Conservation (phyloP, 441 rosid species). For the Melastoma candidum region DNA sequence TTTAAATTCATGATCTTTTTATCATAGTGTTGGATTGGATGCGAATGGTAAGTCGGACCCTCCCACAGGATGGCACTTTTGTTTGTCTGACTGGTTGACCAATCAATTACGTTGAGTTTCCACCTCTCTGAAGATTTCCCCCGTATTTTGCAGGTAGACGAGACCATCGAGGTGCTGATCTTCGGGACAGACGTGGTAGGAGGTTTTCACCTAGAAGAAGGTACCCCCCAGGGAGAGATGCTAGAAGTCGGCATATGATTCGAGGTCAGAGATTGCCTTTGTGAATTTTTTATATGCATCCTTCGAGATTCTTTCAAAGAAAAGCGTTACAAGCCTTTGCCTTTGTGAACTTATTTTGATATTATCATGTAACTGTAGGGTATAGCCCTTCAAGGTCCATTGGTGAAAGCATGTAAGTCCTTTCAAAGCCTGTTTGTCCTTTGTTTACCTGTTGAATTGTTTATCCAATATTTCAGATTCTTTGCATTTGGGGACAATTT, state of each 20-base stretch:
- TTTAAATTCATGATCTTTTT: constrained; percentile 36
- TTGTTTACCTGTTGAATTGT: background rate
- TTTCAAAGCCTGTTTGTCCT: background rate
- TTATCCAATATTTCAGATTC: background rate
- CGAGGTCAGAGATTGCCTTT: constrained; percentile 34
- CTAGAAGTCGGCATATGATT: constrained; percentile 29
- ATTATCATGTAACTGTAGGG: constrained; percentile 36
- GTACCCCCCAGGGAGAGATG: constrained; percentile 47
- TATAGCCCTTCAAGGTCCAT: constrained; percentile 45
- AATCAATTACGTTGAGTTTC: constrained; percentile 13
- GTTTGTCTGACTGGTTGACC: constrained; percentile 21
- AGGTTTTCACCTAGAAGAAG: constrained; percentile 56
- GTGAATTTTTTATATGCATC: constrained; percentile 1
- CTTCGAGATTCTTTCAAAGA: background rate
- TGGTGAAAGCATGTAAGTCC: constrained; percentile 46
- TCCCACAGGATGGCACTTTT: constrained; percentile 17
- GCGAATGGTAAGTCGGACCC: constrained; percentile 46
- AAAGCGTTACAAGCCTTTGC: background rate
- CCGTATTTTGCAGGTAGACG: constrained; percentile 41
- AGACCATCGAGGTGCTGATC: constrained; percentile 51
- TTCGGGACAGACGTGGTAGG: constrained; percentile 74
- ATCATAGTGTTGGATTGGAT: constrained; percentile 35
- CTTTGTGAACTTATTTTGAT: background rate
- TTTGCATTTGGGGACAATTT: no score
- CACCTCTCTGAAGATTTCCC: constrained; percentile 20